Base-by-base conservation (phyloP, 345 rosid species). In the Aquilaria yunnanensis region DNA sequence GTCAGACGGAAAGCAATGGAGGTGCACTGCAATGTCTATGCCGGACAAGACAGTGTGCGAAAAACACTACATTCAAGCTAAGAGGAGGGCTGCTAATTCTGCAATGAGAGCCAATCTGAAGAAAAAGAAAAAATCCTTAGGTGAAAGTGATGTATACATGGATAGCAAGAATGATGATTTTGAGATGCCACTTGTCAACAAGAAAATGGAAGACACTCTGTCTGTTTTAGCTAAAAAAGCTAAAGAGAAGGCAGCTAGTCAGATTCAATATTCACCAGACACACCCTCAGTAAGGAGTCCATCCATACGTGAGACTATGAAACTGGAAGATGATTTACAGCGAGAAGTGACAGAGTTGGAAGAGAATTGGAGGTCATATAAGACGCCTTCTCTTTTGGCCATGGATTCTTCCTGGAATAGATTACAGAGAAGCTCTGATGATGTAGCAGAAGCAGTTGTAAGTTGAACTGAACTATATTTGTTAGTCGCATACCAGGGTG, bases 21-120 rank as follows among this genome's bases (percentile, higher is more conserved):
- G 97, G 76, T 94, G 99, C 76, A 94, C 97, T 62, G 96, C 99
- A 59, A 81, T 75, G 90, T 90, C 96, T 58, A 94, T 94, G 97
- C 96, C 96, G 0, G 99, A 94, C 68, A 95, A 95, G 76, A 91
- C 99, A 0, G 99, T 95, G 1, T 95, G 99, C 8, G 97, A 95
- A 79, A 95, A 95, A 71, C 99, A 95, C 60, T 94, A 88, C 68
- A 81, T 83, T 33, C 99, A 94, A 76, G 97, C 97, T 0, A 95
- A 95, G 78, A 87, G 62, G 72, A 83, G 99, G 68, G 99, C 97
- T 9, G 99, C 99, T 43, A 95, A 77, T 78, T 95, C 97, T 12
- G 96, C 93, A 10, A 62, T 87, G 29, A 76, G 99, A 56, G 99
- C 97, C 23, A 86, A 75, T 76, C 75, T 86, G 48, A 94, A 86